Conservation (phyloP, 2,329 filamentous ascomycete species). For the Calonectria crousiana region DNA sequence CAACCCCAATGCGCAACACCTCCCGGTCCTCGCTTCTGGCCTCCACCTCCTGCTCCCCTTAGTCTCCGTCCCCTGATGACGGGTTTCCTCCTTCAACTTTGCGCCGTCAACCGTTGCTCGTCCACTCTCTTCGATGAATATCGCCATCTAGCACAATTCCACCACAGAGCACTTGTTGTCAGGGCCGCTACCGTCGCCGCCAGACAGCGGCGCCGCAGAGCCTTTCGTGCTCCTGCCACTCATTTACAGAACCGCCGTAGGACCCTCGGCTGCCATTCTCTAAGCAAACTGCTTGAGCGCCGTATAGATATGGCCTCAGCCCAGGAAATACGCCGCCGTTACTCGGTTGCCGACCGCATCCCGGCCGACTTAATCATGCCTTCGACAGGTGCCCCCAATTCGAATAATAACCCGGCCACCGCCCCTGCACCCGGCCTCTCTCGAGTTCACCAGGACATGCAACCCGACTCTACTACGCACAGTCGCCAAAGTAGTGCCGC, state of each 20-base stretch:
- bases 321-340: conserved; percentile 55
- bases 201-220: conserved; percentile 54
- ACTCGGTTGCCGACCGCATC: conserved; percentile 53
- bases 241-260: conserved; percentile 52
- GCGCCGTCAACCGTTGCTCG: conserved; percentile 60
- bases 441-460: conserved; percentile 30
- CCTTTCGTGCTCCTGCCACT: conserved; percentile 51
- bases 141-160: conserved; percentile 53
- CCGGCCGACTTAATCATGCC: conserved; percentile 43
- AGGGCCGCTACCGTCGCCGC: conserved; percentile 56
- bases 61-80: conserved; percentile 57
- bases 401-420: conserved; percentile 27
- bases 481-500: conserved; percentile 32
- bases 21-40: conserved; percentile 33
- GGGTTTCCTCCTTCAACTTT: conserved; percentile 60
- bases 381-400: conserved; percentile 40
- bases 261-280: conserved; percentile 48
- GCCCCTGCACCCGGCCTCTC: conserved; percentile 26
- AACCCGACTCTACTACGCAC: conserved; percentile 27
- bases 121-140: conserved; percentile 60
- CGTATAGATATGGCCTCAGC: conserved; percentile 49
- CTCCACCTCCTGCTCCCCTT: conserved; percentile 38
- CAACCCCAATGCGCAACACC: conserved; percentile 44
- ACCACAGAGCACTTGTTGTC: conserved; percentile 57
- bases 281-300: conserved; percentile 42